Conservation (phyloP, 805 yeast genomes). For the Candida oleophila region DNA sequence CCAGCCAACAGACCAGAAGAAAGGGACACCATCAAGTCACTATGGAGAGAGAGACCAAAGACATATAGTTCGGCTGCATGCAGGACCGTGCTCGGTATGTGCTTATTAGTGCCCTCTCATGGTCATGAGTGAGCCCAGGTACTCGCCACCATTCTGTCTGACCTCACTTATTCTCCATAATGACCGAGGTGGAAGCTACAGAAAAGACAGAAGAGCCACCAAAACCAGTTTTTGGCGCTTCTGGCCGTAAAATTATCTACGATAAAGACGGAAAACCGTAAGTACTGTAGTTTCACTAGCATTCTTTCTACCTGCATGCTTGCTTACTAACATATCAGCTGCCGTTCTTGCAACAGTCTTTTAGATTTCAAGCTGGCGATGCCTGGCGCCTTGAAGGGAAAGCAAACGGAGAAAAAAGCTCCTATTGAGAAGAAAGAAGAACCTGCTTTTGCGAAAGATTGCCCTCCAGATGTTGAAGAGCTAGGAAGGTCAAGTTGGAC, state of each 20-base stretch:
- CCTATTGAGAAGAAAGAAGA: conserved; percentile 8
- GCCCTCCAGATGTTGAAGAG: conserved; percentile 84
- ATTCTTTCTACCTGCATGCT: conserved; percentile 1
- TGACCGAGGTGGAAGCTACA: not conserved
- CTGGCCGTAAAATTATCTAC: conserved; percentile 69
- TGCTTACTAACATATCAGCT: conserved; percentile 36
- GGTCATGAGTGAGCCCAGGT: not conserved
- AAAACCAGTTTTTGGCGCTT: conserved; percentile 49
- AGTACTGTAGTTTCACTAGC: conserved; percentile 36
- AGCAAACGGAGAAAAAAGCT: conserved; percentile 6
- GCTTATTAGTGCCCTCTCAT: too few relatives aligned
- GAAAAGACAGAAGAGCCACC: conserved; percentile 1
- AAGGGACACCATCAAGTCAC: too few relatives aligned
- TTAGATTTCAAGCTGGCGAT: conserved; percentile 72
- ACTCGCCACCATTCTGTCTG: too few relatives aligned
- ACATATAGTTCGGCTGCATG: too few relatives aligned
- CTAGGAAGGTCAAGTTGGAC: conserved; percentile 93
- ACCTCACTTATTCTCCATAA: not conserved
- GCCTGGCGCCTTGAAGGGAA: conserved; percentile 14
- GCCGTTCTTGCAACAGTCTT: conserved; percentile 85
- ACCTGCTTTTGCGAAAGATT: conserved; percentile 43
- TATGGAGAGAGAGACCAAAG: too few relatives aligned
- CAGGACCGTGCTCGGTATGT: too few relatives aligned
- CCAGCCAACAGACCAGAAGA: too few relatives aligned
- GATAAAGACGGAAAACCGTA: conserved; percentile 94